Base-by-base conservation (phyloP, 331 rosid genomes). In the Malus hybrid region DNA sequence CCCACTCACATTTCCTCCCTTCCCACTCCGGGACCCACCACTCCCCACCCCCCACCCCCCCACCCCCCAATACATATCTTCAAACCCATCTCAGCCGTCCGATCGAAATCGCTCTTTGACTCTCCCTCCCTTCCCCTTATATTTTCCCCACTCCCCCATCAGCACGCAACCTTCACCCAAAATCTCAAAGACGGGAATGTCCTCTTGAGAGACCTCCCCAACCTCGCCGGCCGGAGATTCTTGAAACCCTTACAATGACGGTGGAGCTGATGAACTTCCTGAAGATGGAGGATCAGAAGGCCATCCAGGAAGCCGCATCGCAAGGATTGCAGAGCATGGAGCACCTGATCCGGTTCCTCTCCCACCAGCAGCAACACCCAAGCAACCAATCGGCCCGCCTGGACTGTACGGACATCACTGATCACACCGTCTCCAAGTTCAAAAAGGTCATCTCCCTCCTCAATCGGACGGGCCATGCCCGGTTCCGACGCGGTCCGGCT, bases 381-480 rank as follows among this genome's bases (percentile, higher is more conserved):
- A 46, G 13, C 53, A 73, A 4, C 32, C 78, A 52, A 18, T 39
- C 92, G 5, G 74, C 74, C 18, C 86, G 75, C 5, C 20, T 75
- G 15, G 88, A 85, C 63, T 89, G 85, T 67, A 36, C 97, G 0
- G 85, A 88, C 56, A 77, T 88, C 57, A 82, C 97, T 1, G 89
- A 88, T 70, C 71, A 64, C n/a, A 90, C 98, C 73, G 91, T 93
- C 26, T 82, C 93, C 8, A 87, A 89, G 77, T 90, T 93, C 81
- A 84, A 82, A 36, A 90, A 87, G 65, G 86, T 89, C 67, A 89
- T 89, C 29, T 89, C 95, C 29, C 75, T 90, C 2, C 81, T 90
- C 44, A 86, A 87, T 78, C 90, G 96, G 72, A 90, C 96, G 62
- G 96, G 96, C 22, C 98, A 85, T 67, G 96, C 98, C 77, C 86